These are phyloP conservation scores for Colletotrichum sojae DNA, from an alignment of 2,329 filamentous ascomycete species.

Conservation along the genomic window DNA sequence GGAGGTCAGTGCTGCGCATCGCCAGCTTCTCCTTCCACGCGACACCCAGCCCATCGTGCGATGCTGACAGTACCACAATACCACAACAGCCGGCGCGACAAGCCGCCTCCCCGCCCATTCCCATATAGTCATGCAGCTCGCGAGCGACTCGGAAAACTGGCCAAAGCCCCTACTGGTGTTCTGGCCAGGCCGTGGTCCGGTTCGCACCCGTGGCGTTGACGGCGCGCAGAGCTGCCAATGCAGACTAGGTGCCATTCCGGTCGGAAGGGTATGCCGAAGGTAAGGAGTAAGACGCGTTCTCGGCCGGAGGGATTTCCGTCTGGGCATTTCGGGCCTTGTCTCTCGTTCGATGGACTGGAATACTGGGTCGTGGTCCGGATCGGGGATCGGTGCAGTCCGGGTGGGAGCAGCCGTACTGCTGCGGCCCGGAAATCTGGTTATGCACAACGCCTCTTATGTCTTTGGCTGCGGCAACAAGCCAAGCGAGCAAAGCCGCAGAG, in stretches of 20 bases:
- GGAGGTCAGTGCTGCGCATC: neutral
- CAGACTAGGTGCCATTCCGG: conserved; percentile 12
- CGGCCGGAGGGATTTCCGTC: neutral
- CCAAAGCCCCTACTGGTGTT: neutral
- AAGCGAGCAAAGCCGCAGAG: neutral
- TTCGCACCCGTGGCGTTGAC: conserved; percentile 3
- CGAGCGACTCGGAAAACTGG: neutral
- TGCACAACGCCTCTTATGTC: neutral
- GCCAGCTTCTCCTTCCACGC: conserved; percentile 4
- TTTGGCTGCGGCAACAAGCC: neutral
- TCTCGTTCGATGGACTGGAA: neutral
- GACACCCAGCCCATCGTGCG: neutral
- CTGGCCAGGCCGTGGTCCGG: conserved; percentile 4
- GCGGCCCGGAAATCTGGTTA: neutral
- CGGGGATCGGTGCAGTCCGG: conserved; percentile 6
- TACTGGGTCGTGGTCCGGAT: conserved; percentile 1
- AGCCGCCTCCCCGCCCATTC: neutral
- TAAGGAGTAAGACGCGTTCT: neutral
- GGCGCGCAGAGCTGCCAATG: neutral
- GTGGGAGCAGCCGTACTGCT: no score
- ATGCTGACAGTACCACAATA: conserved; percentile 3
- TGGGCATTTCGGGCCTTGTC: no score
- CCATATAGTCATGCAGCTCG: neutral
- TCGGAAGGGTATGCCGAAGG: neutral
- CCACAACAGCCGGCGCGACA: conserved; percentile 7